phyloP scores from a whole-genome alignment of 2,329 filamentous ascomycete species.

The Microsporum ferrugineum region DNA sequence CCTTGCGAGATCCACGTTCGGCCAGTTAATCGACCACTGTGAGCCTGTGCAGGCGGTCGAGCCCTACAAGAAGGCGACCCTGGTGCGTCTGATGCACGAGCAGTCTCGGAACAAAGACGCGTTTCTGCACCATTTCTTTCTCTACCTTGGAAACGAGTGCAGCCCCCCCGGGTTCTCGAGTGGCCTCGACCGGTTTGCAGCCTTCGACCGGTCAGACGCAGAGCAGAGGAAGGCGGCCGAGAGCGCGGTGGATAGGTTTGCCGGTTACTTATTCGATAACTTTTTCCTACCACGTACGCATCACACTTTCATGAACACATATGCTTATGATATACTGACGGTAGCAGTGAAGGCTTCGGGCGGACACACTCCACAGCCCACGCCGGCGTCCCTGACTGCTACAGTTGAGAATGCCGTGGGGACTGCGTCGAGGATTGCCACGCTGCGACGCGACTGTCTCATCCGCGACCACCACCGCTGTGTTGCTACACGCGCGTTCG shows the following conservation, averaged over 20 bases:
- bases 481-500: conserved; percentile 14
- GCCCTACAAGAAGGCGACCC: conserved; percentile 17
- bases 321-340: background rate
- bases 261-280: conserved; percentile 14
- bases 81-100: conserved; percentile 17
- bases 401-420: background rate
- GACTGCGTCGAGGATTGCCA: conserved; percentile 10
- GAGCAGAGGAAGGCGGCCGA: conserved; percentile 6
- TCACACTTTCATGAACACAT: background rate
- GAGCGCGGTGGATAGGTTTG: conserved; percentile 11
- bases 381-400: conserved; percentile 12
- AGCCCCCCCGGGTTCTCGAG: conserved; percentile 5
- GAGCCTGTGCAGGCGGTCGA: conserved; percentile 15
- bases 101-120: conserved; percentile 11
- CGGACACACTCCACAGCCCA: conserved; percentile 13
- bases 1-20: conserved; percentile 11
- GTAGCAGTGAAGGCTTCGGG: conserved; percentile 13
- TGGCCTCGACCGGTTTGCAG: conserved; percentile 8
- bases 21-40: conserved; percentile 13
- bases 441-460: conserved; percentile 14
- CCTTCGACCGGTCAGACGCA: conserved; percentile 6
- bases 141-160: conserved; percentile 5
- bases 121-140: conserved; percentile 12
- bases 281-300: conserved; percentile 15
- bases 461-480: conserved; percentile 16